phyloP scores from a whole-genome alignment of 805 yeast genomes.

The Candida montana region DNA sequence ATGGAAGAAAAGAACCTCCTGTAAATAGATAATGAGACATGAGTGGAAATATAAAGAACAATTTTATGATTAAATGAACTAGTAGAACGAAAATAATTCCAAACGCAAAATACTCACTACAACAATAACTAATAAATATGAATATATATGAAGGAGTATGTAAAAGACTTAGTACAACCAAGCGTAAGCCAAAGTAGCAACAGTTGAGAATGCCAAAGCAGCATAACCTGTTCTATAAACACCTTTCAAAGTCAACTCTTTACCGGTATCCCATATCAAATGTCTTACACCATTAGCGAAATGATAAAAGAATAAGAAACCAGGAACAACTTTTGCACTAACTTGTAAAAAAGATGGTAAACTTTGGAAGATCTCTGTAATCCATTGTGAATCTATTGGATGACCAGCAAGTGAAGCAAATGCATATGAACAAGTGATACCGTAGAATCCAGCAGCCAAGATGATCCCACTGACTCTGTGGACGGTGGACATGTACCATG shows the following conservation, averaged over 20 bases:
- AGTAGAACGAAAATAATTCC: no score
- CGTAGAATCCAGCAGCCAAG: slow-evolving; percentile 75
- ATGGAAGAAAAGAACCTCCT: not conserved
- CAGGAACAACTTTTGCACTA: slow-evolving; percentile 60
- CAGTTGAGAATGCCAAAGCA: slow-evolving; percentile 59
- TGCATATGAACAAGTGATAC: slow-evolving; percentile 70
- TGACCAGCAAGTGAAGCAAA: slow-evolving; percentile 60
- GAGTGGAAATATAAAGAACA: no score
- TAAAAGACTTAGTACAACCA: slow-evolving; percentile 10
- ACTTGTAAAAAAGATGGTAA: slow-evolving; percentile 61
- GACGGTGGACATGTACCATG: slow-evolving; percentile 71
- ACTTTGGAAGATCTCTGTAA: slow-evolving; percentile 37
- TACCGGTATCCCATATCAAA: slow-evolving; percentile 87
- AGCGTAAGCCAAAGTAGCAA: slow-evolving; percentile 47
- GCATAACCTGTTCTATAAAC: slow-evolving; percentile 89
- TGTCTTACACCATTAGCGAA: slow-evolving; percentile 86
- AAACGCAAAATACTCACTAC: no score
- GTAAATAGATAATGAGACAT: not conserved
- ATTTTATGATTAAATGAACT: no score
- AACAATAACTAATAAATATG: not conserved
- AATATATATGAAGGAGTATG: not conserved
- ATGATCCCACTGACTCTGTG: slow-evolving; percentile 89
- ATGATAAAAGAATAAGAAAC: slow-evolving; percentile 87
- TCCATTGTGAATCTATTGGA: slow-evolving; percentile 29
- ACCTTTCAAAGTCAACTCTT: slow-evolving; percentile 73